These are phyloP conservation scores for Chrysochromulina tobinii DNA, from an alignment of 78 protist genomes.

Conservation along the genomic window DNA sequence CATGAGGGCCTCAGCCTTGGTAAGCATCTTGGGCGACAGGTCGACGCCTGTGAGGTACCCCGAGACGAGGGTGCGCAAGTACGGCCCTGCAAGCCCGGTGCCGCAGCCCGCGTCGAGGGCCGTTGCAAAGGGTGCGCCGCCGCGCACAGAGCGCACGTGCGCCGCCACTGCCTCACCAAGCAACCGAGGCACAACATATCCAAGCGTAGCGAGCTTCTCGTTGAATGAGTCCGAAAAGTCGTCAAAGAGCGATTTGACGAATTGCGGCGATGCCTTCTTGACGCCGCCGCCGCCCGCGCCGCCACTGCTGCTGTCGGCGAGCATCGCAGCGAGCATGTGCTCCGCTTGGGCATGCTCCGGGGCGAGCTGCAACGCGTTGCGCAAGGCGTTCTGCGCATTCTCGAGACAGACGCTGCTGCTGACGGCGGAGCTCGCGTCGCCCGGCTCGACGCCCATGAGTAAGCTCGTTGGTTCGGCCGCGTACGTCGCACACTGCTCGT, in stretches of 20 bases:
- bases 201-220: neutral
- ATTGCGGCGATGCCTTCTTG: neutral
- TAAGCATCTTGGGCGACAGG: neutral
- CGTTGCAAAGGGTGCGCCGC: neutral
- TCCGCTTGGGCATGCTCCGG: neutral
- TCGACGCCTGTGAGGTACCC: neutral
- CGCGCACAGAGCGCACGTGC: neutral
- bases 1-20: neutral
- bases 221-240: neutral
- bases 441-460: neutral
- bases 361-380: neutral
- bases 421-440: neutral
- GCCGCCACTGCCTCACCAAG: neutral
- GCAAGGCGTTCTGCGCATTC: conserved; percentile 6
- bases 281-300: neutral
- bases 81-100: conserved; percentile 19
- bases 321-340: conserved; percentile 1
- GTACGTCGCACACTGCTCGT: neutral
- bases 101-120: conserved; percentile 27
- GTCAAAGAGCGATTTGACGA: neutral
- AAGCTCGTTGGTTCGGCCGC: neutral
- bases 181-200: neutral
- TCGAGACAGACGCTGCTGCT: neutral
- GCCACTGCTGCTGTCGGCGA: neutral
- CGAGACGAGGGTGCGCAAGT: neutral